Base-by-base conservation (phyloP, 2,329 filamentous ascomycete species). In the Hirsutella minnesotensis region DNA sequence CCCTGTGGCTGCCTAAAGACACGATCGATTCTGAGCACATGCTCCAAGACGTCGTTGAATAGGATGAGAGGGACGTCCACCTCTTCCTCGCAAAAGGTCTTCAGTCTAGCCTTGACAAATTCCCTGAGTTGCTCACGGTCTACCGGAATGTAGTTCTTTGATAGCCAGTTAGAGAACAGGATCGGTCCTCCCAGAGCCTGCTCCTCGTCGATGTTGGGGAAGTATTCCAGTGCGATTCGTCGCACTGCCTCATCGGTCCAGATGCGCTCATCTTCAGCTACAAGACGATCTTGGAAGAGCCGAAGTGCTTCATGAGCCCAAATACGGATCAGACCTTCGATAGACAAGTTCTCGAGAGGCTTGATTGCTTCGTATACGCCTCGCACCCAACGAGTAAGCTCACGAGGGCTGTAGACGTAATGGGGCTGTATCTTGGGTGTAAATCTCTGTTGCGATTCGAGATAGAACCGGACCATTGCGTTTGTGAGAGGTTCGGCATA, bases 1-100 rank as follows among this genome's bases (percentile, higher is more conserved):
- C 92, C 92, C 61, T 99, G 92, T 1, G 94, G 92, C 59, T 99
- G 92, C 55, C 94, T 79, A 75, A 99, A 98, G 38, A 99, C 92
- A 64, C 92, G 84, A 65, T 99, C 92, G 56, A 99, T 99, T 46
- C 94, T 89, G 44, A 99, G 72, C 24, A 96, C 94, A 63, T 99
- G 94, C 58, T 99, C 94, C 47, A 99, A 71, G 9, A 98, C 92
- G 62, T 99, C 92, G 59, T 99, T 96, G 72, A 98, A 99, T n/a
- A 98, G 70, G 49, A 99, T 94, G 40, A 99, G 77, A 30, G 94
- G 92, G 41, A 98, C 94, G 62, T 99, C 92, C 13, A 99, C 89
- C 60, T 98, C 94, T 70, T 99, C 92, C 59, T 99, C 94, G 58
- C 92, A 99, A 73, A 99, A 99, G 0, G 92, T 98, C 70, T 85